Evolutionary conservation across 2,329 filamentous ascomycete species (phyloP), one percentile per base, ranked within the genome.

Genomic region (Aureobasidium sp.): DNA sequence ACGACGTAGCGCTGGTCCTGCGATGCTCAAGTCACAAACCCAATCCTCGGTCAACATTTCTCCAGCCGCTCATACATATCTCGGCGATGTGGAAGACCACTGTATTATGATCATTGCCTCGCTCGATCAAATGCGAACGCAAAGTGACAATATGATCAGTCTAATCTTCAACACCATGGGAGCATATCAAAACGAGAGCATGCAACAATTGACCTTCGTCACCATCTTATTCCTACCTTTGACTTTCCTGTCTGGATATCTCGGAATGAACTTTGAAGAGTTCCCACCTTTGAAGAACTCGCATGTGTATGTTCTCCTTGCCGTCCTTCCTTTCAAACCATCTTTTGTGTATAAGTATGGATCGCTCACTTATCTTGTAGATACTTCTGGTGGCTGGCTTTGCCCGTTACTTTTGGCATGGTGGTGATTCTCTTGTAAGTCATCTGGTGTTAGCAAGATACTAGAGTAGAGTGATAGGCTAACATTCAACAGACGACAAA

Each of bases 91-190:
- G 7, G 83, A 93, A 64, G 91, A 96, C 75, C 91, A 97, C 76
- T 89, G 88, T 69, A 84, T 94, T 20, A 84, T 92, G 50, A 92
- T 96, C 61, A 88, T 87, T 0, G 88, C 92, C 67, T 84, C 84
- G 1, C 83, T 96, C 41, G 88, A 90, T 67, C 88, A 90, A 73
- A 90, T 92, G 79, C 86, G 90, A 66, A 82, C 86, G 63, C 85
- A 88, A 20, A 79, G 82, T 1, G 81, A 84, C 70, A 90, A 91
- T 69, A 86, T 96, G 77, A 95, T 95, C 67, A 88, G 90, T 67
- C 80, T 97, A 36, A 96, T 96, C 64, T 97, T 97, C 81, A 96
- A 96, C 77, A 94, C 89, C 27, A 92, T 96, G 66, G 86, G 89
- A 50, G 88, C 91, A 2, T 87, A 86, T 65, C 92, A 97, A 73